Evolutionary conservation across 257 asterid species (phyloP).

Genomic region (Agastache rugosa): DNA sequence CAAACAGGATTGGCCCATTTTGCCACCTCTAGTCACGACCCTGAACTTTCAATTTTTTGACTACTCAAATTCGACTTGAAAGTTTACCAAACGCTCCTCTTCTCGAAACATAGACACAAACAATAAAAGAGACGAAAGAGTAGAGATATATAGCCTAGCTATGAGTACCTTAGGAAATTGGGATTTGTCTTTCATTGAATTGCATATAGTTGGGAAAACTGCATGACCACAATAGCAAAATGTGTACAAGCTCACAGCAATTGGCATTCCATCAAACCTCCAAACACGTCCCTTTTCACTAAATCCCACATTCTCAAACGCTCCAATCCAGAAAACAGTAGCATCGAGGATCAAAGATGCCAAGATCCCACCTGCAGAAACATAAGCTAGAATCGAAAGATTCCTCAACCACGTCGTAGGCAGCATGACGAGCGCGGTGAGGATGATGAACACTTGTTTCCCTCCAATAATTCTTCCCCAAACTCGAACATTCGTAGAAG

Average conservation of each 20-base stretch:
- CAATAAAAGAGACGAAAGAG: neutral
- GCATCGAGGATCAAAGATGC: constrained; percentile 46
- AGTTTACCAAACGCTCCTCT: no score
- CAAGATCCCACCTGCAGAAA: constrained; percentile 56
- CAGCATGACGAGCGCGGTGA: constrained; percentile 48
- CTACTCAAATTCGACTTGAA: no score
- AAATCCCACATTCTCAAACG: constrained; percentile 55
- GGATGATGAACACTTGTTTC: constrained; percentile 41
- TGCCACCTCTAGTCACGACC: no score
- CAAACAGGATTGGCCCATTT: no score
- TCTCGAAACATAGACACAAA: no score
- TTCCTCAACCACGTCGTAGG: constrained; percentile 64
- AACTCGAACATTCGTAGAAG: constrained; percentile 33
- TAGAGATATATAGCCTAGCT: no score
- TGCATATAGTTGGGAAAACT: constrained; percentile 54
- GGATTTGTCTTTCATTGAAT: constrained; percentile 56
- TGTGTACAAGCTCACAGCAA: constrained; percentile 51
- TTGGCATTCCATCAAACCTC: constrained; percentile 51
- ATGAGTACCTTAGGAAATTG: constrained; percentile 41
- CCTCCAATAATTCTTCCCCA: constrained; percentile 43
- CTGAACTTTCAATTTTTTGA: no score
- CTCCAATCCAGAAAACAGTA: constrained; percentile 53
- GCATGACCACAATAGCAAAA: constrained; percentile 67
- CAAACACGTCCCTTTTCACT: constrained; percentile 45
- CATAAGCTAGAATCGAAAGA: constrained; percentile 53